These are phyloP conservation scores for Rhodomyrtus psidioides DNA, from an alignment of 441 rosid genomes.

Conservation along the genomic window DNA sequence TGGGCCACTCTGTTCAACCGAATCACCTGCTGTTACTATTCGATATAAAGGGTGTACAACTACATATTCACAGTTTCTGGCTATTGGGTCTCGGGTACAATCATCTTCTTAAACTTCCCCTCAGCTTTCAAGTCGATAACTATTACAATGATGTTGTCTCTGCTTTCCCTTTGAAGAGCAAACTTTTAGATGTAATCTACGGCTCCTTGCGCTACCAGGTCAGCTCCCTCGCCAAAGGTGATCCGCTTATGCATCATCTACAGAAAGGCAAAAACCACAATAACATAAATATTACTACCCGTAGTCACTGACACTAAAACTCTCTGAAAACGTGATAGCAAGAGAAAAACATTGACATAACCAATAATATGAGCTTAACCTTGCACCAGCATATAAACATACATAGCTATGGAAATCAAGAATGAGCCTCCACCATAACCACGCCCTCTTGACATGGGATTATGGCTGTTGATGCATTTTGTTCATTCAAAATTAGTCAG, in stretches of 20 bases:
- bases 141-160: slow-evolving; percentile 8
- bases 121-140: slow-evolving; percentile 52
- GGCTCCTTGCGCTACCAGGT: too few species aligned
- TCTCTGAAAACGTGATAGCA: not conserved
- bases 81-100: not conserved
- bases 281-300: not conserved
- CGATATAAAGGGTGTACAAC: not conserved
- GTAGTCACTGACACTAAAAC: not conserved
- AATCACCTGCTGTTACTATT: not conserved
- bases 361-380: too few species aligned
- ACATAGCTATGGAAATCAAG: not conserved
- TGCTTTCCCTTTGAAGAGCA: too few species aligned
- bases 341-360: not conserved
- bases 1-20: not conserved
- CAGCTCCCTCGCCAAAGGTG: too few species aligned
- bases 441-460: not conserved
- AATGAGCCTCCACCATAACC: not conserved
- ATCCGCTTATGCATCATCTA: too few species aligned
- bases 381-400: not conserved
- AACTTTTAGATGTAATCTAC: too few species aligned
- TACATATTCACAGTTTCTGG: not conserved
- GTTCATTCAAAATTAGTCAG: not conserved
- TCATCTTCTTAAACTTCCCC: slow-evolving; percentile 38
- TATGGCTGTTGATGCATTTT: not conserved
- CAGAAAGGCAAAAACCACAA: too few species aligned